Evolutionary conservation across 1,139 yeast species (phyloP).

Genomic region (Wickerhamiella pararugosa): DNA sequence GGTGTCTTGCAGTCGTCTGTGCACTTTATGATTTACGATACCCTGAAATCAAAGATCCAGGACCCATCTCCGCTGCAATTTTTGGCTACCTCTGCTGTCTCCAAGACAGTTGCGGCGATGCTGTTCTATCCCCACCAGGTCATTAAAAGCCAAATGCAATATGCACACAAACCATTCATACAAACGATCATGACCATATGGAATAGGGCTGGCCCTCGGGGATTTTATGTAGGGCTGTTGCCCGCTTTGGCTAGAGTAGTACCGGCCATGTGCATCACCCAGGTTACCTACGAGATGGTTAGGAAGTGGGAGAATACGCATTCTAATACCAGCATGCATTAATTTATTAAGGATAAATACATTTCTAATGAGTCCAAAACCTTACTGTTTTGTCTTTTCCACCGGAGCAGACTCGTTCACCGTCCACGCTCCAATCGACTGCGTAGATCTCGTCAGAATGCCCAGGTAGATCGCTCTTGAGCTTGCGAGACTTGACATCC

Average conservation of each 20-base stretch:
- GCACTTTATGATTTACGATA: constrained; percentile 75
- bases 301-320: neutral
- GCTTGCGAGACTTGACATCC: constrained; percentile 79
- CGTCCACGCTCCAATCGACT: constrained; percentile 97
- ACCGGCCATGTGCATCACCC: constrained; percentile 73
- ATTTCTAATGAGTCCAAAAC: constrained; percentile 63
- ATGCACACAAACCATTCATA: constrained; percentile 22
- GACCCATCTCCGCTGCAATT: constrained; percentile 35
- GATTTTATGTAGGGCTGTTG: constrained; percentile 66
- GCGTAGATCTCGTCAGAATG: constrained; percentile 93
- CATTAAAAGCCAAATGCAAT: constrained; percentile 60
- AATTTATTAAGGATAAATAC: neutral
- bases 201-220: constrained; percentile 35
- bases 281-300: constrained; percentile 57
- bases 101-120: constrained; percentile 56
- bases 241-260: constrained; percentile 75
- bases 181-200: constrained; percentile 24
- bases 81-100: constrained; percentile 45
- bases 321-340: neutral
- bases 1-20: constrained; percentile 82
- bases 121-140: constrained; percentile 78
- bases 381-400: constrained; percentile 93
- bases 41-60: constrained; percentile 32
- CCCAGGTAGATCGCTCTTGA: constrained; percentile 84
- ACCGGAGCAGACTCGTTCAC: constrained; percentile 83